phyloP scores from a whole-genome alignment of 2,329 filamentous ascomycete species.

The Karstenula rhodostoma region DNA sequence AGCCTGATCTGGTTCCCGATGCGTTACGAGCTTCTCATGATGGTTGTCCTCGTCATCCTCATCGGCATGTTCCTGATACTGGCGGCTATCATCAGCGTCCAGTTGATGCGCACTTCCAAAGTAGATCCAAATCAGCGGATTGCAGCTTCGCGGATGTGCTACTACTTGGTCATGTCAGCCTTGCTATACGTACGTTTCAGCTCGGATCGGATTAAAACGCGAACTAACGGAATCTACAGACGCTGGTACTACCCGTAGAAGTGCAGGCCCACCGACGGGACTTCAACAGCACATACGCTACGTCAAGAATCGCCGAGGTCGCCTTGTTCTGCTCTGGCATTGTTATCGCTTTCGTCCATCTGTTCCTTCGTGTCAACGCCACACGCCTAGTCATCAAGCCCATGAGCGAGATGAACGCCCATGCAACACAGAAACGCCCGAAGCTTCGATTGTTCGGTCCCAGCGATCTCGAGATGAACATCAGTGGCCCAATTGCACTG shows the following conservation, averaged over 20 bases:
- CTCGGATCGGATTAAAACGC: constrained; percentile 36
- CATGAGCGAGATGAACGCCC: constrained; percentile 55
- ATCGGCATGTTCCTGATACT: constrained; percentile 61
- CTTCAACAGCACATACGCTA: constrained; percentile 56
- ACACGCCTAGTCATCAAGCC: constrained; percentile 63
- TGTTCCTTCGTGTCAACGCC: constrained; percentile 72
- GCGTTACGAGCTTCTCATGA: constrained; percentile 65
- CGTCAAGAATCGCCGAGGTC: constrained; percentile 71
- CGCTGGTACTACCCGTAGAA: constrained; percentile 71
- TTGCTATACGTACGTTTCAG: constrained; percentile 59
- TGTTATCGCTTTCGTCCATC: constrained; percentile 69
- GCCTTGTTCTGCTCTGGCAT: constrained; percentile 72
- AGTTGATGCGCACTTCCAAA: constrained; percentile 62
- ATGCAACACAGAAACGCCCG: constrained; percentile 56
- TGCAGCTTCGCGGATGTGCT: constrained; percentile 73
- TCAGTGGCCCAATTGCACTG: constrained; percentile 48
- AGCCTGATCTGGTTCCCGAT: constrained; percentile 73
- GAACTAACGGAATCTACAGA: constrained; percentile 36
- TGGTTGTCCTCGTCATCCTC: constrained; percentile 63
- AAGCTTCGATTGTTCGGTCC: constrained; percentile 58
- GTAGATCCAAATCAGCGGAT: constrained; percentile 68
- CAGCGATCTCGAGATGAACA: constrained; percentile 52
- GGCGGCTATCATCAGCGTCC: constrained; percentile 64
- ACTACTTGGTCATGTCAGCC: constrained; percentile 67
- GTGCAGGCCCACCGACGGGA: constrained; percentile 59